Base-by-base conservation (phyloP, 805 yeast species). In the Starmera dryadoides region DNA sequence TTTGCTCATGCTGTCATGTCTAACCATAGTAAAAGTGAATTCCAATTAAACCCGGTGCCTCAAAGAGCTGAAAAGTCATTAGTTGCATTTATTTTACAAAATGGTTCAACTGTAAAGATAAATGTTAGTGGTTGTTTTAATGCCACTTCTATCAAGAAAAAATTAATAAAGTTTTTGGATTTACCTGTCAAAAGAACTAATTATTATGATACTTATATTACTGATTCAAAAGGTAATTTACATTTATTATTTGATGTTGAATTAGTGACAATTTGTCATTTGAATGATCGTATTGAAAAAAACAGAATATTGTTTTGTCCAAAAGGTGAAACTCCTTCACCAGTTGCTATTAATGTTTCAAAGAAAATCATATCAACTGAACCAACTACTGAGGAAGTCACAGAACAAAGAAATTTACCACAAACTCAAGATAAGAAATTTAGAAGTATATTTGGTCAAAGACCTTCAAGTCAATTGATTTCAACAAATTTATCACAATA, bases 381-480 rank as follows among this genome's bases (percentile, higher is more conserved):
- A 33, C 52, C 52, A 12, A 41, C 45, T 25, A 35, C 34, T 14
- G 18, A 31, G 17, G 29, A 36, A 15, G 16, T 33, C 8, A 11
- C 20, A 19, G 11, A 37, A n/a, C 32, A 32, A 28, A 46, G 32
- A 44, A 44, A 20, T 47, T 52, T 15, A 15, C 19, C 32, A 22
- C 60, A 55, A 34, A 48, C 52, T 39, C 49, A 50, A 28, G 60
- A 54, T 23, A 36, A 36, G 6, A 47, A 55, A 29, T 53, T 55
- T 41, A 59, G 70, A 39, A 58, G 62, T 35, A 56, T 85, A 42
- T 81, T 81, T 59, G 94, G 94, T 19, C 96, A 86, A 58, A 71
- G 98, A 53, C 98, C 98, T 6, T 89, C 98, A 1, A 81, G 93
- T 43, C 95, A 87, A 55, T 73, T 89, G 49, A 93, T 91, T 44